These are phyloP conservation scores for Aspergillus glaucus DNA, from an alignment of 2,329 filamentous ascomycete genomes.

Conservation along the genomic window DNA sequence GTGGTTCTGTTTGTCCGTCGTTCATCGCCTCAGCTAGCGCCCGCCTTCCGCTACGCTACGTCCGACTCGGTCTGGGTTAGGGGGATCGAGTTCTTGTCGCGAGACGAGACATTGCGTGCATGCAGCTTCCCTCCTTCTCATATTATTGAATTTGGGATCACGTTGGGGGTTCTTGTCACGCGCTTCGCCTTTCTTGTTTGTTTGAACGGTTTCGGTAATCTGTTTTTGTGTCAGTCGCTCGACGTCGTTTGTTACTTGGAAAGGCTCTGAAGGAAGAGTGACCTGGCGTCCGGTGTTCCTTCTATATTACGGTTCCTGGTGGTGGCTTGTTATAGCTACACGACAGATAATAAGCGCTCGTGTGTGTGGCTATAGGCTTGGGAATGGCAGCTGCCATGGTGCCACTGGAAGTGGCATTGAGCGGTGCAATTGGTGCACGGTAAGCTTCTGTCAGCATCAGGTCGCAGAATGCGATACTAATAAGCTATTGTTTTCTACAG, in stretches of 20 bases:
- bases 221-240: too few relatives aligned
- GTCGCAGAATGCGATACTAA: neutral
- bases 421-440: slow-evolving; percentile 57
- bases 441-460: slow-evolving; percentile 29
- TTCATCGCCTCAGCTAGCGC: slow-evolving; percentile 13
- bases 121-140: neutral
- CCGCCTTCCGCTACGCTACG: slow-evolving; percentile 13
- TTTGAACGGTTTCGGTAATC: too few relatives aligned
- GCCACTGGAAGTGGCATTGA: slow-evolving; percentile 49
- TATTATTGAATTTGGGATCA: neutral
- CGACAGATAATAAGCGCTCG: slow-evolving; percentile 53
- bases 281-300: too few relatives aligned
- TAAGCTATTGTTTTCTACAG: slow-evolving; percentile 29
- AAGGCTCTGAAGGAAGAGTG: too few relatives aligned
- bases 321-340: slow-evolving; percentile 16
- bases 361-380: slow-evolving; percentile 28
- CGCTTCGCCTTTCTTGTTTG: too few relatives aligned
- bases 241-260: too few relatives aligned
- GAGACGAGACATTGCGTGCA: neutral
- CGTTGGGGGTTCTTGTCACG: too few relatives aligned
- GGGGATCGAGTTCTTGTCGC: neutral
- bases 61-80: slow-evolving; percentile 12
- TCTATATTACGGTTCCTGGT: too few relatives aligned
- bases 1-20: slow-evolving; percentile 9
- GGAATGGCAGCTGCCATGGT: slow-evolving; percentile 41